Percentiles rank a stretch among this genome's conserved stretches.
These are phyloP conservation scores for Cladosporium sp. DNA, from an alignment of 2,329 filamentous ascomycete genomes.

Conservation along the genomic window DNA sequence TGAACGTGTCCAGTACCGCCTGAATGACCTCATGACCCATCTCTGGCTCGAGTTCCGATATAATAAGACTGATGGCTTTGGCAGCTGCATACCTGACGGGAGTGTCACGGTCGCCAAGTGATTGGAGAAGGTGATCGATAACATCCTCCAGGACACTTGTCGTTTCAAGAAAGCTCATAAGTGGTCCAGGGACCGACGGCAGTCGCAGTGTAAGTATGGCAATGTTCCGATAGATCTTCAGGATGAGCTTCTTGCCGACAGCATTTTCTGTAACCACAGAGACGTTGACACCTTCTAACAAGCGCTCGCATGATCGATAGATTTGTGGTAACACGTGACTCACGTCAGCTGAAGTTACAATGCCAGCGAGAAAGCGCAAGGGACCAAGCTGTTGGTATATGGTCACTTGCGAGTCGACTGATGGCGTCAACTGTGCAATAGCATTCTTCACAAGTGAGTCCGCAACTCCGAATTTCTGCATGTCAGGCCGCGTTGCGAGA, in stretches of 20 bases:
- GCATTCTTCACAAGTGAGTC: conserved; percentile 67
- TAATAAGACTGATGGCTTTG: conserved; percentile 85
- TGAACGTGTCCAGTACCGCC: conserved; percentile 68
- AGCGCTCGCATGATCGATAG: conserved; percentile 60
- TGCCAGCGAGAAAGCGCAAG: conserved; percentile 72
- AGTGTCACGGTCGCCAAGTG: conserved; percentile 80
- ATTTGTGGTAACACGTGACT: conserved; percentile 61
- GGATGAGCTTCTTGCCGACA: conserved; percentile 72
- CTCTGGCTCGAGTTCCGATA: conserved; percentile 70
- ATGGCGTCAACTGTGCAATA: conserved; percentile 51
- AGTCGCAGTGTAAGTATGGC: conserved; percentile 59
- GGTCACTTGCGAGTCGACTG: conserved; percentile 28
- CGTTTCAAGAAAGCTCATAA: conserved; percentile 31
- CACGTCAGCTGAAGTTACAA: conserved; percentile 70
- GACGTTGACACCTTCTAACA: conserved; percentile 51
- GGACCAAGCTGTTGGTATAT: conserved; percentile 76
- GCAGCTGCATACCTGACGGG: conserved; percentile 86
- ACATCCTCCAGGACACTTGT: conserved; percentile 62
- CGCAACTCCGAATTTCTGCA: conserved; percentile 73
- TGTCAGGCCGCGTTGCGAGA: conserved; percentile 78
- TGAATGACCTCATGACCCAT: conserved; percentile 87
- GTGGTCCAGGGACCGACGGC: conserved; percentile 20
- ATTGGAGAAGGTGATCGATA: conserved; percentile 75
- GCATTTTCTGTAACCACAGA: conserved; percentile 67
- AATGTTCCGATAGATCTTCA: conserved; percentile 79